A percentile compares a stretch with the other conserved stretches of the same genome.
These are phyloP conservation scores for Neonectria punicea DNA, from an alignment of 2,329 filamentous ascomycete genomes.

Conservation along the genomic window DNA sequence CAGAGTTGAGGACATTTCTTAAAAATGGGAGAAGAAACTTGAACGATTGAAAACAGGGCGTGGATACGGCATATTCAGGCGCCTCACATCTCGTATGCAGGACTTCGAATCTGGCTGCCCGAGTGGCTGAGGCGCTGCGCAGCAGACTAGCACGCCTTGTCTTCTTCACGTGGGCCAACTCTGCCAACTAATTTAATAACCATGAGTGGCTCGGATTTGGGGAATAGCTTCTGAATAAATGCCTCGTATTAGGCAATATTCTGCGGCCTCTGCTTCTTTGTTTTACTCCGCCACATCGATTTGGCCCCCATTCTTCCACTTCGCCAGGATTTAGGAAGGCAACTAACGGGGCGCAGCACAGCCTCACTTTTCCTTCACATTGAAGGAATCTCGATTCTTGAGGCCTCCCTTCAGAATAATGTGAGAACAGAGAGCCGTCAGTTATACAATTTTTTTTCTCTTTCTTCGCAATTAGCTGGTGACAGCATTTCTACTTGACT, in stretches of 20 bases:
- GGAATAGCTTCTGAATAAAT: not conserved
- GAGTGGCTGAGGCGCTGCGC: not conserved
- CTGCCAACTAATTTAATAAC: not conserved
- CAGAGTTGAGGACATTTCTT: not conserved
- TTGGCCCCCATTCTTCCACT: not conserved
- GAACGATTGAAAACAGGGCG: not conserved
- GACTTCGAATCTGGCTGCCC: not conserved
- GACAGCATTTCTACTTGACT: not conserved
- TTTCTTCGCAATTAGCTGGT: not conserved
- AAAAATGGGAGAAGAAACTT: not conserved
- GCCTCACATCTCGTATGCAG: not conserved
- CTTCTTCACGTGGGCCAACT: not conserved
- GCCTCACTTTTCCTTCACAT: not conserved
- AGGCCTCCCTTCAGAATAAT: not conserved
- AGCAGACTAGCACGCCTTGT: not conserved
- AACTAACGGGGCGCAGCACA: not conserved
- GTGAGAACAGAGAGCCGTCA: too few relatives aligned
- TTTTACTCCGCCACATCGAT: not conserved
- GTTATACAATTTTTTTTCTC: too few relatives aligned
- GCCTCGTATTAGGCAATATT: not conserved
- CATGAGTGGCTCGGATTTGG: not conserved
- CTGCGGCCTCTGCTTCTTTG: not conserved
- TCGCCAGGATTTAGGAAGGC: not conserved
- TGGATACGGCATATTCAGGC: not conserved
- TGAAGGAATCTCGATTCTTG: not conserved